Percentiles rank a stretch among this genome's conserved stretches.
phyloP scores from a whole-genome alignment of 495 filamentous ascomycete species.

The Amphirosellinia nigrospora region DNA sequence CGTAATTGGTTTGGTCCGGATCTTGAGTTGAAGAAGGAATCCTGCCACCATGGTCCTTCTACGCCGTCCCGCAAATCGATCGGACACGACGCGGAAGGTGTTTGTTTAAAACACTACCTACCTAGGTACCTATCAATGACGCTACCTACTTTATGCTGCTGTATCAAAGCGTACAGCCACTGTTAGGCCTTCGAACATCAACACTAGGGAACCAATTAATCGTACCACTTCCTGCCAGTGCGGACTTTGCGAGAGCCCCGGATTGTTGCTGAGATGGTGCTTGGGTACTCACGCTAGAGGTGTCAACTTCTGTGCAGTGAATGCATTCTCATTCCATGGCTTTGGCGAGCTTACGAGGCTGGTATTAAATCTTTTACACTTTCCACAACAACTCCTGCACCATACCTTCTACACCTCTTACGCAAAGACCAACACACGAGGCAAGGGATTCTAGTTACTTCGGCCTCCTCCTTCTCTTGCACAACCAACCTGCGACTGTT shows the following conservation, averaged over 20 bases:
- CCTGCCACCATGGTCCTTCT: neutral
- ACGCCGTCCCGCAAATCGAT: neutral
- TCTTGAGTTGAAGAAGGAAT: neutral
- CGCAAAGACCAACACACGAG: neutral
- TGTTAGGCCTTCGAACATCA: neutral
- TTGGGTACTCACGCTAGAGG: neutral
- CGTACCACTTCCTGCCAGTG: neutral
- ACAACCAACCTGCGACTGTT: neutral
- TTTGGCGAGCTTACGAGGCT: slow-evolving; percentile 4
- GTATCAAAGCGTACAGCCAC: neutral
- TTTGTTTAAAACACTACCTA: slow-evolving; percentile 1
- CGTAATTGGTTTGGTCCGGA: slow-evolving; percentile 10
- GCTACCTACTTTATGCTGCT: neutral
- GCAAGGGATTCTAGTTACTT: slow-evolving; percentile 1
- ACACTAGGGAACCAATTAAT: neutral
- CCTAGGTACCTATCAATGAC: neutral
- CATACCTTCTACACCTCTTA: slow-evolving; percentile 17
- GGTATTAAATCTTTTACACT: neutral
- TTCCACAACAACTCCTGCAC: neutral
- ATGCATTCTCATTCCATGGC: neutral
- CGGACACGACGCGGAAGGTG: neutral
- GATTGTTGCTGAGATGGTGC: neutral
- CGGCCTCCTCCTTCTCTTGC: neutral
- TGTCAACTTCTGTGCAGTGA: neutral
- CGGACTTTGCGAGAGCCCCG: neutral